phyloP scores from a whole-genome alignment of 176 grass and related monocot genomes.

The Oropetium thomaeum region DNA sequence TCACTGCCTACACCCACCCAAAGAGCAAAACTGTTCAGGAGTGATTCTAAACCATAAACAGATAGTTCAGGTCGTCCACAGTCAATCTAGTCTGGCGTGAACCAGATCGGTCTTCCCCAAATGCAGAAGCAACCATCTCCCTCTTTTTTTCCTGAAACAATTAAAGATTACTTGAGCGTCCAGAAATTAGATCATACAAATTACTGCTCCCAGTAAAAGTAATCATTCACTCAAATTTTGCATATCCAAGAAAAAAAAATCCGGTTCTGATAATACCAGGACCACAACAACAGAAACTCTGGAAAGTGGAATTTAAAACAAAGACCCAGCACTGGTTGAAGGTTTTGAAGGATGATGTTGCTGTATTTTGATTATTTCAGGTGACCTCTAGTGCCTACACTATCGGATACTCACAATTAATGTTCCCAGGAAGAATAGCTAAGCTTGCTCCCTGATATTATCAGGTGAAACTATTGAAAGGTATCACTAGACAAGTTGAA shows the following conservation, averaged over 20 bases:
- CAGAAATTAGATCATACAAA: neutral
- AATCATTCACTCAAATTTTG: neutral
- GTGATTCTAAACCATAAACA: constrained; percentile 76
- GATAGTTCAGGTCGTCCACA: constrained; percentile 87
- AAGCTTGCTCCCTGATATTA: neutral
- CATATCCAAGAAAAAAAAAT: neutral
- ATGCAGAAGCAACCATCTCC: constrained; percentile 96
- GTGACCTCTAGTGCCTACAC: neutral
- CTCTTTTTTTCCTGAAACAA: constrained; percentile 83
- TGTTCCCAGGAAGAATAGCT: neutral
- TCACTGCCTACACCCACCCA: constrained; percentile 39
- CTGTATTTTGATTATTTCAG: neutral
- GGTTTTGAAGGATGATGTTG: neutral
- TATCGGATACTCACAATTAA: neutral
- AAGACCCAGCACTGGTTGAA: neutral
- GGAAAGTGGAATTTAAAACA: neutral
- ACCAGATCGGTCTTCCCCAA: constrained; percentile 89
- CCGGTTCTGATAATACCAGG: neutral
- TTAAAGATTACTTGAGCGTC: constrained; percentile 13
- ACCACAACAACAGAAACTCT: neutral
- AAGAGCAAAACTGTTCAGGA: constrained; percentile 58
- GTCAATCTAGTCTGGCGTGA: constrained; percentile 75
- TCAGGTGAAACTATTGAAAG: neutral
- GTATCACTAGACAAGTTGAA: neutral
- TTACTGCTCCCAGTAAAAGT: neutral